Percentiles rank a stretch among this genome's conserved stretches.
Evolutionary conservation across 306 rosid species (phyloP).

Genomic region (Quercus ilex): DNA sequence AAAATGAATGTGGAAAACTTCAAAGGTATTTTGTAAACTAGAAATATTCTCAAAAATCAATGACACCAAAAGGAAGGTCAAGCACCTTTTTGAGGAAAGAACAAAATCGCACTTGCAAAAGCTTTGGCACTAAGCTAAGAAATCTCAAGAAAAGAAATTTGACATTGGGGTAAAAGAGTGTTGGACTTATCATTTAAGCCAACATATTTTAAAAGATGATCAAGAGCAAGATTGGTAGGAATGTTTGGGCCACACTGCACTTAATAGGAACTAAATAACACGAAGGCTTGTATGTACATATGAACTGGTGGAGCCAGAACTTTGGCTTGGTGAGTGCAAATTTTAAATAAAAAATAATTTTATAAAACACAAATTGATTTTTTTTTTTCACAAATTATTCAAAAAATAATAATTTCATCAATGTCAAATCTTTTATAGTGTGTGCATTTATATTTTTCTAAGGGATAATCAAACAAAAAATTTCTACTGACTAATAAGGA

Average conservation of each 20-base stretch:
- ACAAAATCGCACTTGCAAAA: background rate
- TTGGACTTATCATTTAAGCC: background rate
- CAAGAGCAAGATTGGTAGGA: background rate
- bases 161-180: background rate
- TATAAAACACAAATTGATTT: no score
- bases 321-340: no score
- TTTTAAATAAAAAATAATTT: no score
- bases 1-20: background rate
- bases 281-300: no score
- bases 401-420: no score
- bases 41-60: background rate
- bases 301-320: no score
- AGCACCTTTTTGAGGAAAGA: background rate
- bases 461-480: no score
- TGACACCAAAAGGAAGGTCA: background rate
- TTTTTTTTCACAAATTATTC: no score
- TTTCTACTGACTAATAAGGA: no score
- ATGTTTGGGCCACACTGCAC: background rate
- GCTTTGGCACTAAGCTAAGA: background rate
- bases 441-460: no score
- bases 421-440: no score
- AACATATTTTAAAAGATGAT: background rate
- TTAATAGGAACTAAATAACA: background rate
- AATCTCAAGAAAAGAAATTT: background rate
- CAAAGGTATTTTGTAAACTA: background rate